These are phyloP conservation scores for Lycium barbarum DNA, from an alignment of 257 asterid species.

Conservation along the genomic window DNA sequence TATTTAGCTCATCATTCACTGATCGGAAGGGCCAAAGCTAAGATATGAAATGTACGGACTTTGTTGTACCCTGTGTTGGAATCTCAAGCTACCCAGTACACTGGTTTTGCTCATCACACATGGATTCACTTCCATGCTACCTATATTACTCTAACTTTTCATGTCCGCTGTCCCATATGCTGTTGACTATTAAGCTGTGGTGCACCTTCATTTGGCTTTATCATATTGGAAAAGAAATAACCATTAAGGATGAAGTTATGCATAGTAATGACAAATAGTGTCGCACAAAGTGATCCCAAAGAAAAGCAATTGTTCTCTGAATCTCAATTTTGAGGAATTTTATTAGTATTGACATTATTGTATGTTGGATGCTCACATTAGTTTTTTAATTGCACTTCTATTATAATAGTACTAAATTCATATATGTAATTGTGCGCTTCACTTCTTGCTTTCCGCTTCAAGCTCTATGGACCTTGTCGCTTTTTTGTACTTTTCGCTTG, in stretches of 20 bases:
- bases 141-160: neutral
- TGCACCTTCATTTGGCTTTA: neutral
- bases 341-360: neutral
- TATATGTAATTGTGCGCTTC: neutral
- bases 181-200: neutral
- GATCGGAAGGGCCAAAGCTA: neutral
- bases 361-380: neutral
- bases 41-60: neutral
- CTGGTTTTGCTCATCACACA: neutral
- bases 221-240: neutral
- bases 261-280: neutral
- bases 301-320: neutral
- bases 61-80: neutral
- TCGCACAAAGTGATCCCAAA: neutral
- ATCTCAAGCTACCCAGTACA: neutral
- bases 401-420: neutral
- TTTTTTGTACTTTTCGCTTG: neutral
- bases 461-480: neutral
- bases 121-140: constrained; percentile 12
- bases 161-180: neutral
- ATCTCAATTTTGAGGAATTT: neutral
- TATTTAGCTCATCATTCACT: neutral
- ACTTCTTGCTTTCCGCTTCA: neutral
- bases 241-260: neutral
- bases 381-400: neutral